Percentiles rank a stretch among this genome's conserved stretches.
phyloP scores from a whole-genome alignment of 805 yeast genomes.

The Kluyveromyces dobzhanskii region DNA sequence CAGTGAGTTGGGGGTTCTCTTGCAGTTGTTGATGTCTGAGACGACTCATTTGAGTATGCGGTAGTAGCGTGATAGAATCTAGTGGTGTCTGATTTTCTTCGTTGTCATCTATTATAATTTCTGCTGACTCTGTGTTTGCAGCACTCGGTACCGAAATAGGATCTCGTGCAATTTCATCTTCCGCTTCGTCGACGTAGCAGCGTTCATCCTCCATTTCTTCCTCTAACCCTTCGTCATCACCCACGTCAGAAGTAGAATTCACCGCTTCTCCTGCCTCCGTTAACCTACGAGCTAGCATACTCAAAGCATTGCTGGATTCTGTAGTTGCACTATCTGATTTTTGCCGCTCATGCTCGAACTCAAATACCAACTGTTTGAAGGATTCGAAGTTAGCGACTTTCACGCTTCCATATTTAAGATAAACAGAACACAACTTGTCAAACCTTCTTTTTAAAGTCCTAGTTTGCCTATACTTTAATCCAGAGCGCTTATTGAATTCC shows the following conservation, averaged over 20 bases:
- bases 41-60: slow-evolving; percentile 10
- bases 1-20: not conserved
- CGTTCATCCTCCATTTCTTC: too few relatives aligned
- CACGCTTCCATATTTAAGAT: slow-evolving; percentile 2
- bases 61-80: slow-evolving; percentile 9
- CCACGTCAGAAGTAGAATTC: not conserved
- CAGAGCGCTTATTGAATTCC: slow-evolving; percentile 19
- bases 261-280: not conserved
- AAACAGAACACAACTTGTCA: slow-evolving; percentile 13
- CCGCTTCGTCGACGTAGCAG: not conserved
- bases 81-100: slow-evolving; percentile 5
- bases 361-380: slow-evolving; percentile 1
- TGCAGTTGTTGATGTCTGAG: slow-evolving; percentile 3
- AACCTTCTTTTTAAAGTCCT: slow-evolving; percentile 25
- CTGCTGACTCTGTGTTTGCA: not conserved
- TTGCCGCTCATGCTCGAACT: slow-evolving; percentile 3
- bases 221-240: too few relatives aligned
- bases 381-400: slow-evolving; percentile 2
- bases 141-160: not conserved
- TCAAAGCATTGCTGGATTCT: not conserved
- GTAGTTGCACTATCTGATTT: not conserved
- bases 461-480: slow-evolving; percentile 20
- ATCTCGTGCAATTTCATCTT: not conserved
- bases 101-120: slow-evolving; percentile 1
- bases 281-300: not conserved